Base-by-base conservation (phyloP, 331 rosid species). In the Malus hybrid region DNA sequence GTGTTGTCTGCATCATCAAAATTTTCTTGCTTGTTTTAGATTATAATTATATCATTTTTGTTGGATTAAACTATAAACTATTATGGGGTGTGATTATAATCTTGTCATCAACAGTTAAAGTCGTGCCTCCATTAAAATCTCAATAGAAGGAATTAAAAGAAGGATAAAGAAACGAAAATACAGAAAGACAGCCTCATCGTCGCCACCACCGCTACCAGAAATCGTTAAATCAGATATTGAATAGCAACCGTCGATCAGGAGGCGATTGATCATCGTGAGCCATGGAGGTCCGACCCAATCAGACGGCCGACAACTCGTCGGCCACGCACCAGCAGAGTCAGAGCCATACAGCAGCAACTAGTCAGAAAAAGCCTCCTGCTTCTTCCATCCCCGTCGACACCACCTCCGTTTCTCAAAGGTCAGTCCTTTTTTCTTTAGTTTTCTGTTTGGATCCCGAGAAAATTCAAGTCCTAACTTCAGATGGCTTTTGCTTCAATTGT, bases 401-500 rank as follows among this genome's bases (percentile, higher is more conserved):
- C 55, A 54, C 91, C 80, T 80, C 99, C 19, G 97, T 92, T 67
- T 80, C 97, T 36, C 90, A 88, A 75, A 90, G 99, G 99, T 87
- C 52, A 55, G 50, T 70, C 64, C 44, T 11, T 54, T 22, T 18
- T 6, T 18, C 22, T 76, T 44, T 31, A 59, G 2, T 33, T 65
- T 48, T 7, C 62, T 73, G 68, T 75, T 79, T 82, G 68, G 80
- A 61, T 81, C 67, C 56, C 9, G 29, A 10, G 42, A 60, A 12
- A 24, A 60, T 5, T 76, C 3, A 3, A 12, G 60, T 67, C 39
- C n/a, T 36, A 20, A 44, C 15, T 20, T 6, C 71, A 46, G 56
- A 31, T 75, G 59, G 64, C 62, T 27, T 77, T 67, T 77, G 22
- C 56, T 62, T 46, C 22, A 14, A 74, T 79, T 31, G 65, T 75